Evolutionary conservation across 257 asterid species (phyloP).

Genomic region (Rauvolfia tetraphylla): DNA sequence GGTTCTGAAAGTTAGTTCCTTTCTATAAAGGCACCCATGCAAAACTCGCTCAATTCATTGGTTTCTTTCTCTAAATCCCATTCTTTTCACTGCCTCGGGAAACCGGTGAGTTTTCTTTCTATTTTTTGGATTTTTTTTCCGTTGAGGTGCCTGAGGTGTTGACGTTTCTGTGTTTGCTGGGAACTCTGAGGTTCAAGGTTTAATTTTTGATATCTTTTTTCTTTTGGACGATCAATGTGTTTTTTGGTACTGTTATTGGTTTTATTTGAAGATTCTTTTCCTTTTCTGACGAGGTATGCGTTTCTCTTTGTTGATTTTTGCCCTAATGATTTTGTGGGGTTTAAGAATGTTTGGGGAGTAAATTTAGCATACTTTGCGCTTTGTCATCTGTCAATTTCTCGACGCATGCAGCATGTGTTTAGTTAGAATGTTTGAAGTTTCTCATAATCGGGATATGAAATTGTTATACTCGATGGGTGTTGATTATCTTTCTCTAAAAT

Average conservation of each 20-base stretch:
- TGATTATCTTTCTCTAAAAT: background rate
- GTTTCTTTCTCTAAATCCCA: slow-evolving; percentile 12
- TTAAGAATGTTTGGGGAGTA: background rate
- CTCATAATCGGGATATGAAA: background rate
- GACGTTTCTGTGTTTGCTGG: background rate
- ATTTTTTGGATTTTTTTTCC: background rate
- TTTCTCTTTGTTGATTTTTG: background rate
- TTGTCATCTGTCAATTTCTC: background rate
- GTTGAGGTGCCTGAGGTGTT: background rate
- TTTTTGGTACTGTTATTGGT: background rate
- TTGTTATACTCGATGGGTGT: background rate
- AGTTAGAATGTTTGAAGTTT: background rate
- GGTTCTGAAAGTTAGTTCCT: slow-evolving; percentile 11
- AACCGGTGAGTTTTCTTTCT: slow-evolving; percentile 16
- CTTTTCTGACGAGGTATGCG: background rate
- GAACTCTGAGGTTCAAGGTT: background rate
- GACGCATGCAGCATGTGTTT: slow-evolving; percentile 1
- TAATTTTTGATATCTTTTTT: background rate
- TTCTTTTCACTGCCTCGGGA: slow-evolving; percentile 8
- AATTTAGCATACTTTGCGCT: background rate
- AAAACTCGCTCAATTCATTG: background rate
- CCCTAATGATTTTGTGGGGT: slow-evolving; percentile 6
- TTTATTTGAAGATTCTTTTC: background rate
- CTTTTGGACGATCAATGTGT: background rate
- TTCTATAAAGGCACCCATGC: slow-evolving; percentile 17